These are phyloP conservation scores for Daldinia loculata DNA, from an alignment of 495 filamentous ascomycete genomes.

Conservation along the genomic window DNA sequence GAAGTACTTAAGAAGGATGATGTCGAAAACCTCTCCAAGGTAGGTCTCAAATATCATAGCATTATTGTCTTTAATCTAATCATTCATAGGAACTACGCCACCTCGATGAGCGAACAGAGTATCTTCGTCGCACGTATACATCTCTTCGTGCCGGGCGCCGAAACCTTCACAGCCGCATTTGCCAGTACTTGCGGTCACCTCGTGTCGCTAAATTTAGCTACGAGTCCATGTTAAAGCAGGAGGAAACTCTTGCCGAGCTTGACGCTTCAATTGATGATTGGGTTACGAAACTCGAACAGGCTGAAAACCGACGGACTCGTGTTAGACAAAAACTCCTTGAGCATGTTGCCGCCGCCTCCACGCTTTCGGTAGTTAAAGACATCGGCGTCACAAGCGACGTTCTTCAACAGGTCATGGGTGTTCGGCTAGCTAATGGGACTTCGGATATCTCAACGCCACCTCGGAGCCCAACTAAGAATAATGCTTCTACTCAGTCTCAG, in stretches of 20 bases:
- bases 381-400: constrained; percentile 50
- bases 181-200: constrained; percentile 70
- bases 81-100: constrained; percentile 66
- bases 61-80: constrained; percentile 25
- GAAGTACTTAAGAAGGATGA: constrained; percentile 73
- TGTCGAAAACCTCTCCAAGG: constrained; percentile 70
- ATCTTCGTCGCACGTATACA: constrained; percentile 73
- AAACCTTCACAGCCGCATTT: constrained; percentile 73
- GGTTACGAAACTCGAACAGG: constrained; percentile 74
- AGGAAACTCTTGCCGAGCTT: constrained; percentile 74
- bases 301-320: constrained; percentile 74
- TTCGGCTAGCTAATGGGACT: constrained; percentile 48
- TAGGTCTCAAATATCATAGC: constrained; percentile 44
- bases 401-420: constrained; percentile 53
- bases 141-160: constrained; percentile 72
- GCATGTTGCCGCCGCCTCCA: constrained; percentile 70
- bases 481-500: constrained; percentile 43
- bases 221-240: constrained; percentile 76
- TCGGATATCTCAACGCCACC: constrained; percentile 59
- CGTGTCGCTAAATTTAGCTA: constrained; percentile 69
- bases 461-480: constrained; percentile 54
- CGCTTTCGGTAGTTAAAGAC: constrained; percentile 49
- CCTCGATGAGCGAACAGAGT: constrained; percentile 76
- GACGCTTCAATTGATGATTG: constrained; percentile 80
- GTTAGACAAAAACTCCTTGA: constrained; percentile 80